Evolutionary conservation across 805 yeast species (phyloP).

Genomic region (Pichia californica): DNA sequence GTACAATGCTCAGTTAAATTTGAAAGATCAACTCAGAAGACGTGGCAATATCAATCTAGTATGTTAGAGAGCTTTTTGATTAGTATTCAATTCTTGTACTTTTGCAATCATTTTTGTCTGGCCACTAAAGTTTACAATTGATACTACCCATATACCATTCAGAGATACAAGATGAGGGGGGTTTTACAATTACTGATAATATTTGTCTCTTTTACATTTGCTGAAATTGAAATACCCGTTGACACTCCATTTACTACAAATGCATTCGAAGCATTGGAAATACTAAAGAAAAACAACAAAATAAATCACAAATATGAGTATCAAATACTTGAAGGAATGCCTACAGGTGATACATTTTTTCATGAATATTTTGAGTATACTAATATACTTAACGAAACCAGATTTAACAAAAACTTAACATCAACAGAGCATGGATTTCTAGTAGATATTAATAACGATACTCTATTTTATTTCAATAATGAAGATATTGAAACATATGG

Average conservation of each 20-base stretch:
- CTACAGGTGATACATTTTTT: conserved; percentile 1
- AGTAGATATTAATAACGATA: neutral
- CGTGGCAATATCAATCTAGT: too few species aligned
- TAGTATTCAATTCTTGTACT: too few species aligned
- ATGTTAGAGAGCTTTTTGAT: too few species aligned
- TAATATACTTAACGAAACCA: neutral
- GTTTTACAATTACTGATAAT: too few species aligned
- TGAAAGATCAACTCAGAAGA: too few species aligned
- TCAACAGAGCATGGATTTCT: neutral
- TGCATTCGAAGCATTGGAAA: conserved; percentile 3
- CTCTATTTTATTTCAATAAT: neutral
- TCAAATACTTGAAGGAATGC: neutral
- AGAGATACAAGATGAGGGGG: too few species aligned
- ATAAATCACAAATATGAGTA: neutral
- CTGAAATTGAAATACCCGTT: too few species aligned
- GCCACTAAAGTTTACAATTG: too few species aligned
- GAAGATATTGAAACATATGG: conserved; percentile 4
- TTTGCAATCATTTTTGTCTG: too few species aligned
- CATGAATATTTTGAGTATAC: conserved; percentile 5
- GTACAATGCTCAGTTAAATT: too few species aligned
- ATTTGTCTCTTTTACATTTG: too few species aligned
- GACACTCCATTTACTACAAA: too few species aligned
- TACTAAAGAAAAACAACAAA: neutral
- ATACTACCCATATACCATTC: neutral
- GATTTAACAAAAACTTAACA: neutral